Evolutionary conservation across 1,284 basidiomycete species (phyloP), one percentile per base, ranked within the genome.

Genomic region (Cystobasidium sp.): DNA sequence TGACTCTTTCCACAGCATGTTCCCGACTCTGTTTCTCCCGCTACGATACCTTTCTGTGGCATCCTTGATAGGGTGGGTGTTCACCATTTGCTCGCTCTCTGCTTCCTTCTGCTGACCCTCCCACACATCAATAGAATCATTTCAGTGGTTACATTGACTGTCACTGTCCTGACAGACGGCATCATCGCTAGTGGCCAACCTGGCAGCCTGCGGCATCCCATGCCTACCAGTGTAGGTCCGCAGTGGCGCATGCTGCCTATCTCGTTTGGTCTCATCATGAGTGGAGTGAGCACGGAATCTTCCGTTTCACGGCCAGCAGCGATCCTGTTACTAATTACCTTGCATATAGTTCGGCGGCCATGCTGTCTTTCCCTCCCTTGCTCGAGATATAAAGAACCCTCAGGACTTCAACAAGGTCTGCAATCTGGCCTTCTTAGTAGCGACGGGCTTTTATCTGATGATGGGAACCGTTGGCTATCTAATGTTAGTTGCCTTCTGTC

Each of bases 311-410:
- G n/a, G n/a, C n/a, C n/a, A n/a, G n/a, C n/a, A n/a, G n/a, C n/a
- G n/a, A n/a, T n/a, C n/a, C n/a, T n/a, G n/a, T n/a, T n/a, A n/a
- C n/a, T n/a, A n/a, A n/a, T n/a, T n/a, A n/a, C n/a, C n/a, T n/a
- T n/a, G n/a, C n/a, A n/a, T n/a, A n/a, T n/a, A n/a, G 86, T 96
- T 97, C 79, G 90, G 93, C 6, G 94, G 94, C 0, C 95, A 98
- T 82, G 91, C 93, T 12, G 92, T 96, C 47, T 91, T 97, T 64
- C 95, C 95, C 6, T 92, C 91, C 9, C 83, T 98, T 16, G 93
- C 91, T 12, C 86, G 89, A 77, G 95, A 98, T 82, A 97, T 98
- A 94, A 76, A 76, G 64, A 61, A 76, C 78, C 94, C 94, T 0
- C 85, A 86, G 52, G 85, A 90, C 76, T 97, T 96, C 80, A 88